phyloP scores from a whole-genome alignment of 495 filamentous ascomycete species.

The Terfezia claveryi region DNA sequence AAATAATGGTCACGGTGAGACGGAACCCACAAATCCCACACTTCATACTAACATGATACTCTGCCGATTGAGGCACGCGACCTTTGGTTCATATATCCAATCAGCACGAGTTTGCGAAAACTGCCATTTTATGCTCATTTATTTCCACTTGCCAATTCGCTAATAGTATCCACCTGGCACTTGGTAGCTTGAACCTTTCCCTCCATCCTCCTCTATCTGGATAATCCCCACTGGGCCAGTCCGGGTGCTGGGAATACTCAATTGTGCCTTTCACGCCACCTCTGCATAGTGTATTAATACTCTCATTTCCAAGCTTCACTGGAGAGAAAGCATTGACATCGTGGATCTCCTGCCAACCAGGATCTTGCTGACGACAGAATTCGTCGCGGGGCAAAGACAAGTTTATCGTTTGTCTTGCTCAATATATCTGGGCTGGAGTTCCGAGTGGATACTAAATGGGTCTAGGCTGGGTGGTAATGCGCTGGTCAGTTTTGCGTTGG shows the following conservation, averaged over 20 bases:
- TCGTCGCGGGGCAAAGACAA: constrained; percentile 45
- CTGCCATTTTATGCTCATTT: not conserved
- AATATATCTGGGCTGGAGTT: constrained; percentile 47
- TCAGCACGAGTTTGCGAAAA: constrained; percentile 1
- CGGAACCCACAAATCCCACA: too few relatives aligned
- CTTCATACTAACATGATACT: too few relatives aligned
- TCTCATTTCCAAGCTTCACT: constrained; percentile 33
- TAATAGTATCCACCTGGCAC: constrained; percentile 28
- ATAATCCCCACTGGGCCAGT: constrained; percentile 2
- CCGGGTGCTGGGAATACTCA: constrained; percentile 18
- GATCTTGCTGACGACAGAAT: constrained; percentile 47
- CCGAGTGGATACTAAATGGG: constrained; percentile 3
- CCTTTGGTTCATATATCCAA: too few relatives aligned
- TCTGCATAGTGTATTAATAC: constrained; percentile 25
- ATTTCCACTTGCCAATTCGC: constrained; percentile 8
- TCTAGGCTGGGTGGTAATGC: constrained; percentile 16
- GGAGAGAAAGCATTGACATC: constrained; percentile 36
- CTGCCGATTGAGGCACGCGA: too few relatives aligned
- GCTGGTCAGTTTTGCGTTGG: not conserved
- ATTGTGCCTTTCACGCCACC: constrained; percentile 7
- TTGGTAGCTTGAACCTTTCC: constrained; percentile 23
- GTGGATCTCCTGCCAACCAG: constrained; percentile 81
- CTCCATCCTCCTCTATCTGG: constrained; percentile 24
- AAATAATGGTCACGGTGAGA: too few relatives aligned
- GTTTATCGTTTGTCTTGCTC: constrained; percentile 79